Evolutionary conservation across 73 alveolate species (phyloP).

Genomic region (Uronychia binucleata): DNA sequence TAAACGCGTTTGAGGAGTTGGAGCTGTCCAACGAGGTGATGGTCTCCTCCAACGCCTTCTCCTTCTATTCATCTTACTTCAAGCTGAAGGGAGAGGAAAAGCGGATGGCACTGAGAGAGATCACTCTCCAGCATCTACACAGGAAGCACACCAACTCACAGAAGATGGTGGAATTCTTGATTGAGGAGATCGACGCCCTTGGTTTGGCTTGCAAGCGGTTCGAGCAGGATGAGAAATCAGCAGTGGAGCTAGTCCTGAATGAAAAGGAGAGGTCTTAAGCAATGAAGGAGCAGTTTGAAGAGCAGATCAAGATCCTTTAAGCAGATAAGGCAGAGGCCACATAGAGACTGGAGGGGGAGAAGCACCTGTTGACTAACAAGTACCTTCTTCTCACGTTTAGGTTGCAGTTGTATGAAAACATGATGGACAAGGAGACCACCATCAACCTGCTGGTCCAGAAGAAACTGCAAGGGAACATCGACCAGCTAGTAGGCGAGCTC

Average conservation of each 20-base stretch:
- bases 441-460: neutral
- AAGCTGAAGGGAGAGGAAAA: neutral
- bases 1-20: neutral
- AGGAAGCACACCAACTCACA: neutral
- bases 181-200: neutral
- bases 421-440: neutral
- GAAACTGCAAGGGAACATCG: neutral
- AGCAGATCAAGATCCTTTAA: neutral
- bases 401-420: neutral
- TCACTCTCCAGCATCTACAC: neutral
- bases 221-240: neutral
- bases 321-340: neutral
- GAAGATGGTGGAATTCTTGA: neutral
- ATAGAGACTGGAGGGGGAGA: neutral
- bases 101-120: neutral
- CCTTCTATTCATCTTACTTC: neutral
- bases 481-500: neutral
- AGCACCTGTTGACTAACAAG: no score
- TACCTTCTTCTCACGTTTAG: no score
- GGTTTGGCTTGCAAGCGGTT: neutral
- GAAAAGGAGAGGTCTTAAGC: neutral
- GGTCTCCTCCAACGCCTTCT: neutral
- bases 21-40: neutral
- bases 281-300: neutral
- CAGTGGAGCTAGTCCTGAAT: neutral